phyloP scores from a whole-genome alignment of 495 filamentous ascomycete species.

The Acidomyces sp. region DNA sequence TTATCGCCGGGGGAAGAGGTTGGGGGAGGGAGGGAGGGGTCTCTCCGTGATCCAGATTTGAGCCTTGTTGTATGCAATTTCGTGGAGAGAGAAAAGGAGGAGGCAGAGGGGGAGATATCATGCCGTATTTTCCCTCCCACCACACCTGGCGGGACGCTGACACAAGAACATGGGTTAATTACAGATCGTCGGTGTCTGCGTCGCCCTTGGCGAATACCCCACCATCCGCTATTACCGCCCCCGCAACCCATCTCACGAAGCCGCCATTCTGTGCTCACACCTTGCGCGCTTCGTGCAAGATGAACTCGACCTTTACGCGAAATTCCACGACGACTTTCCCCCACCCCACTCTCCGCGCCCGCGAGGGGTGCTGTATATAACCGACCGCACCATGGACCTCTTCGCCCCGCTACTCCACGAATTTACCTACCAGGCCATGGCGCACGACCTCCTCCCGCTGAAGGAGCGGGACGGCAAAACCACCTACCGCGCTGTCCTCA shows the following conservation, averaged over 20 bases:
- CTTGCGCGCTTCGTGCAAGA: slow-evolving; percentile 86
- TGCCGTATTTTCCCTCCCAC: too few species aligned
- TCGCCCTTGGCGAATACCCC: slow-evolving; percentile 75
- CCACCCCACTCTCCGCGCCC: slow-evolving; percentile 71
- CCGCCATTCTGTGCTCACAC: slow-evolving; percentile 69
- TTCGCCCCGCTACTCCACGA: slow-evolving; percentile 80
- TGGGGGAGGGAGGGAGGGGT: too few species aligned
- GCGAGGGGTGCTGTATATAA: slow-evolving; percentile 69
- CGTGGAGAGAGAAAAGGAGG: too few species aligned
- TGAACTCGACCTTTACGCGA: slow-evolving; percentile 73
- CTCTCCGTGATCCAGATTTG: too few species aligned
- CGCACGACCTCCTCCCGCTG: slow-evolving; percentile 78
- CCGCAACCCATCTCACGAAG: slow-evolving; percentile 63
- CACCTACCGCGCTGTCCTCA: slow-evolving; percentile 64
- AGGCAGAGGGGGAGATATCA: too few species aligned
- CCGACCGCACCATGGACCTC: slow-evolving; percentile 85
- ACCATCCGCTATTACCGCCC: slow-evolving; percentile 82
- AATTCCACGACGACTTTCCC: slow-evolving; percentile 71
- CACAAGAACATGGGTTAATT: too few species aligned
- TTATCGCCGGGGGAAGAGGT: too few species aligned
- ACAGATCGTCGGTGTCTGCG: slow-evolving; percentile 72
- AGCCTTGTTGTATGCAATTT: too few species aligned
- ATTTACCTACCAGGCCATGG: slow-evolving; percentile 98
- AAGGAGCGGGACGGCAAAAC: slow-evolving; percentile 79
- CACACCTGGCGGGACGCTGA: too few species aligned